Base-by-base conservation (phyloP, 257 asterid genomes). In the Paulownia fortunei region DNA sequence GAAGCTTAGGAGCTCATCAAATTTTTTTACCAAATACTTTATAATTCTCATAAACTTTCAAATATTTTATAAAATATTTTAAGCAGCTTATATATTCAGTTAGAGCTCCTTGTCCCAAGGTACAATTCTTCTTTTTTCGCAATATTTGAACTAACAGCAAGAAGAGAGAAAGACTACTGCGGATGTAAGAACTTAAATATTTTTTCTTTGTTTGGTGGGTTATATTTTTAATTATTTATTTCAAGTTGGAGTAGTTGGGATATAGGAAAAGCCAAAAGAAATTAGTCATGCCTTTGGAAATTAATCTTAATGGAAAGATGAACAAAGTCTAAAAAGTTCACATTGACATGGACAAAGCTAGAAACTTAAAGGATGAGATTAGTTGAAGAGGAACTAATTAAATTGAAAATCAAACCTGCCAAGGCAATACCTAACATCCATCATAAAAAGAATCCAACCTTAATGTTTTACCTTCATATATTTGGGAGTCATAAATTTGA, bases 311-410 rank as follows among this genome's bases (percentile, higher is more conserved):
- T 68, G 26, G 16, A 46, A 36, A 2, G 32, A 23, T 37, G 37
- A 32, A 10, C 2, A 44, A 72, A 70, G 82, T 81, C 82, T 58
- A 54, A 63, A 77, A 81, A 36, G 75, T 81, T 77, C 85, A 77
- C 76, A 81, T 44, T 46, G 18, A 70, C 4, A 24, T 19, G 26
- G 18, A 23, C 11, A 72, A 11, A 21, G 36, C 18, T 13, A 16
- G 34, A 12, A 61, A 24, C 13, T 36, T 21, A 46, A 23, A 56
- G n/a, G 34, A 23, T 21, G 37, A 16, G 2, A 62, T 68, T 52
- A 23, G 82, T 65, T 72, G 76, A 34, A 36, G 71, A 71, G 3
- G 37, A 71, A 71, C 74, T 71, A 63, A 65, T 42, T 39, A 3
- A 16, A 30, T 70, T 54, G 51, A 61, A 68, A 58, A 78, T 69